Conservation (phyloP, 306 rosid species). For the Pueraria montana region DNA sequence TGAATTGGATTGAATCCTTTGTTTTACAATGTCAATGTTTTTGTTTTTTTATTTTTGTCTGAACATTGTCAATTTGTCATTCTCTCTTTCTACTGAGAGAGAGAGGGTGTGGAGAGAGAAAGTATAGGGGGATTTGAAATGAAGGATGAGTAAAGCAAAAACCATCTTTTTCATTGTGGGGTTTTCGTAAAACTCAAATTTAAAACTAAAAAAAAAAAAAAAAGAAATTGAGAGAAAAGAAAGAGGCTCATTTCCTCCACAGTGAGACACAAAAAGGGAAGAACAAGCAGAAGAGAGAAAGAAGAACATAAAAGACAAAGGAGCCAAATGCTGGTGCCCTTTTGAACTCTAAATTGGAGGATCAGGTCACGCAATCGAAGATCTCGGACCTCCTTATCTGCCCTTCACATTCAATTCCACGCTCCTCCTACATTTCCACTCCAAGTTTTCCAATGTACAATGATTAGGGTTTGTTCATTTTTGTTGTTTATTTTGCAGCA, state of each 20-base stretch:
- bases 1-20: conserved; percentile 21
- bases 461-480: conserved; percentile 45
- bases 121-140: conserved; percentile 53
- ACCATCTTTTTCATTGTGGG: conserved; percentile 78
- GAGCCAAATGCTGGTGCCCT: conserved; percentile 69
- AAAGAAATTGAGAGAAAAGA: conserved; percentile 3
- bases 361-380: conserved; percentile 71
- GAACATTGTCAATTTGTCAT: conserved; percentile 29
- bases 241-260: conserved; percentile 50
- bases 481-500: conserved; percentile 39
- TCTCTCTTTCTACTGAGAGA: conserved; percentile 29
- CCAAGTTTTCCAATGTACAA: conserved; percentile 28
- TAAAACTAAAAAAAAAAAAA: not conserved
- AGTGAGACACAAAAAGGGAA: conserved; percentile 53
- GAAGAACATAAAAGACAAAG: conserved; percentile 42
- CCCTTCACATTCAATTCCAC: conserved; percentile 50
- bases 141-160: conserved; percentile 78
- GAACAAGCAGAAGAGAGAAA: conserved; percentile 45
- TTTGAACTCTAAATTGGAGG: conserved; percentile 63
- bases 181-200: conserved; percentile 67
- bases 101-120: conserved; percentile 76
- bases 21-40: not conserved
- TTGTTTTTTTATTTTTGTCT: conserved; percentile 46
- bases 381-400: conserved; percentile 63
- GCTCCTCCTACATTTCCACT: conserved; percentile 67